Evolutionary conservation across 2,329 filamentous ascomycete species (phyloP).

Genomic region (Phyllosticta paracitricarpa): DNA sequence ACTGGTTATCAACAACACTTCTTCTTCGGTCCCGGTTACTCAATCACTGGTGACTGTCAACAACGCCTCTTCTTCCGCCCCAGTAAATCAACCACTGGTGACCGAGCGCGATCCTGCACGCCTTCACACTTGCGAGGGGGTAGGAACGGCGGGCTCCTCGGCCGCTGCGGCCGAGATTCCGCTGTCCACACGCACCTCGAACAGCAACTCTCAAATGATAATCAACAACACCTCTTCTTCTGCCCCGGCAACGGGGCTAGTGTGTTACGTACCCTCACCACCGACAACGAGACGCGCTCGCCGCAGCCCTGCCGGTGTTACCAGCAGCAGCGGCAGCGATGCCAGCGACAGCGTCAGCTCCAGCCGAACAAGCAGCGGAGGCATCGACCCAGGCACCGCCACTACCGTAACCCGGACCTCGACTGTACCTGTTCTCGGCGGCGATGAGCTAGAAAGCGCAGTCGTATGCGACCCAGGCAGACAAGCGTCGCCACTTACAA

Average conservation of each 20-base stretch:
- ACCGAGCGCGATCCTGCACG: background rate
- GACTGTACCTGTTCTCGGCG: too few species aligned
- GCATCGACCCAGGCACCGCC: too few species aligned
- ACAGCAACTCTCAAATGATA: background rate
- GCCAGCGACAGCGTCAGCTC: too few species aligned
- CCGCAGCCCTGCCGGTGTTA: background rate
- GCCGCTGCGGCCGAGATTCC: background rate
- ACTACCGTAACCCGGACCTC: too few species aligned
- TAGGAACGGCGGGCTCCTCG: background rate
- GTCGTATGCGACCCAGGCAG: too few species aligned
- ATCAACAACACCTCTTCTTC: background rate
- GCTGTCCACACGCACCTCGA: background rate
- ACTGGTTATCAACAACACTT: too few species aligned
- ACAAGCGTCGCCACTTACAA: too few species aligned
- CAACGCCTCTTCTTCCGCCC: too few species aligned
- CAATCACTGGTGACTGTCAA: background rate
- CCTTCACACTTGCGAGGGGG: background rate
- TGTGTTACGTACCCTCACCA: background rate
- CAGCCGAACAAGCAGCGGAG: too few species aligned
- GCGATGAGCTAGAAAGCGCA: too few species aligned
- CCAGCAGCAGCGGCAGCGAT: too few species aligned
- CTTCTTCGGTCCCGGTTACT: background rate
- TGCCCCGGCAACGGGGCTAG: background rate
- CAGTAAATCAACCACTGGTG: background rate
- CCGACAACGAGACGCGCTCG: background rate